Base-by-base conservation (phyloP, 192 early-diverging fungal genomes). In the Thamnidium elegans region DNA sequence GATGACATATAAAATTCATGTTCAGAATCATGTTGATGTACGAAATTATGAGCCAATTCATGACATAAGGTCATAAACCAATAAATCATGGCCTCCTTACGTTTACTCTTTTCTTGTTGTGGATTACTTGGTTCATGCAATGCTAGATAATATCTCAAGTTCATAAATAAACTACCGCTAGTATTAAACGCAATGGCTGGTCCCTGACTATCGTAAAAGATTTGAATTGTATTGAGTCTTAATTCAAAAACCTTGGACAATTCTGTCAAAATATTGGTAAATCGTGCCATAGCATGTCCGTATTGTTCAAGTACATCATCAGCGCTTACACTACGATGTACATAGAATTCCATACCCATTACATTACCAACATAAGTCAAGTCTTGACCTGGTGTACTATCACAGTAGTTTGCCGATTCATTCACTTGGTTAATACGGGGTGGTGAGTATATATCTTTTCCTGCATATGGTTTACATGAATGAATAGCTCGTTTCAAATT, bases 61-160 rank as follows among this genome's bases (percentile, higher is more conserved):
- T 96, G 94, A 55, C 88, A 89, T 46, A 82, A 73, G 4, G 81
- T 86, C 81, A 94, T 86, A 67, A 90, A 96, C 94, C 94, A 94
- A 70, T 92, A 92, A 51, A 86, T 79, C 64, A 78, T 17, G 1
- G 73, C 74, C n/a, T 79, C 78, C 3, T 70, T 74, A 17, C 61
- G 36, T 8, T 66, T 79, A 13, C 62, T 51, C 19, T 52, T 55
- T 50, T 42, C 70, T 13, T 65, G 53, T 2, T 68, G 62, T 1
- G 58, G 44, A 1, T 56, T 65, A 14, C 58, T 46, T 36, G 75
- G 71, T 51, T 82, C 82, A 51, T 92, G 90, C 63, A 93, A 67
- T 0, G 75, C 85, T 6, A 89, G 66, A 70, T 87, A 96, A 73
- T 79, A 94, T 13, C 92, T 68, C 44, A 88, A 67, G 50, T 96